Percentiles rank a stretch among this genome's conserved stretches.
Conservation (phyloP, 108 stramenopile species). For the Pseudonitzschia multiseries region DNA sequence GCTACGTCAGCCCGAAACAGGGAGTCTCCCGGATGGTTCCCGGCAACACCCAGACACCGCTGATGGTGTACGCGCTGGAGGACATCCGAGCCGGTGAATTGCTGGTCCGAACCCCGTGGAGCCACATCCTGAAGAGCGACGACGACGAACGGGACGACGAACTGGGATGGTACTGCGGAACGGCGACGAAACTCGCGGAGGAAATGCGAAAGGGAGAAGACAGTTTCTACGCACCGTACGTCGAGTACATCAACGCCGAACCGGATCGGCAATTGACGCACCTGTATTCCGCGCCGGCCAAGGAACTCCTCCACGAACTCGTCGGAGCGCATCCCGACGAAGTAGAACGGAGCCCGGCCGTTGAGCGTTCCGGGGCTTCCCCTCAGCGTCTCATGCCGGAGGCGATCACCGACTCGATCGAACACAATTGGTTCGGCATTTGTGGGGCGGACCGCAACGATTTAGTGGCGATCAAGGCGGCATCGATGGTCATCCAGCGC, state of each 20-base stretch:
- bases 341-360: not conserved
- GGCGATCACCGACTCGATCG: not conserved
- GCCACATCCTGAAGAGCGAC: constrained; percentile 8
- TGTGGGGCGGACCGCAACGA: constrained; percentile 17
- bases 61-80: constrained; percentile 38
- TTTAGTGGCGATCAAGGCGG: not conserved
- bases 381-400: not conserved
- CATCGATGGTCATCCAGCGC: constrained; percentile 41
- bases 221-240: constrained; percentile 44
- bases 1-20: not conserved
- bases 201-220: constrained; percentile 37
- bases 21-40: not conserved
- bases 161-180: constrained; percentile 28
- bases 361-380: not conserved
- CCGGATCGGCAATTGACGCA: constrained; percentile 16
- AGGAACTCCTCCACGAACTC: constrained; percentile 28
- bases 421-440: constrained; percentile 17
- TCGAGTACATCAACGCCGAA: constrained; percentile 39
- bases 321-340: not conserved
- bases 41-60: not conserved
- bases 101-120: constrained; percentile 31
- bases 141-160: not conserved
- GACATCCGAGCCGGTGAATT: constrained; percentile 27
- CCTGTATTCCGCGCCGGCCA: constrained; percentile 36
- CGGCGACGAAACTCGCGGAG: constrained; percentile 23